A percentile compares a stretch with the other conserved stretches of the same genome.
Evolutionary conservation across 345 rosid genomes (phyloP).

Genomic region (Populus deltoides): DNA sequence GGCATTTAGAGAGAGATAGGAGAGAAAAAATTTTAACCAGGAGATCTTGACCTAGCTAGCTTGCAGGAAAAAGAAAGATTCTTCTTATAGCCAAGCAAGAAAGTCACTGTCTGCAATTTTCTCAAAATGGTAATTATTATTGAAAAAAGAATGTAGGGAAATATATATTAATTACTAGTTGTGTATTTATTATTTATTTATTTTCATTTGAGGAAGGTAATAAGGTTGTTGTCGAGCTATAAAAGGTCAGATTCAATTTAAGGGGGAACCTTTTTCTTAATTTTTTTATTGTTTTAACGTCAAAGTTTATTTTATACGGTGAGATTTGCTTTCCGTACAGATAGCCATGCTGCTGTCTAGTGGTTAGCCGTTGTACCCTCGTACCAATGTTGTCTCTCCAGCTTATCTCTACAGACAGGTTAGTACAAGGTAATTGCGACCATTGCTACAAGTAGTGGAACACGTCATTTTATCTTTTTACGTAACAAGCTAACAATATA

Average conservation of each 20-base stretch:
- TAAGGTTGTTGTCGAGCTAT: too few relatives aligned
- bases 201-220: too few relatives aligned
- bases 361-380: background rate
- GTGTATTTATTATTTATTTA: background rate
- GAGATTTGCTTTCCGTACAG: background rate
- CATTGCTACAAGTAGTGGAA: too few relatives aligned
- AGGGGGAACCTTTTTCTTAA: too few relatives aligned
- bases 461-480: too few relatives aligned
- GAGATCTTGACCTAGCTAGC: background rate
- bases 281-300: background rate
- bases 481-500: too few relatives aligned
- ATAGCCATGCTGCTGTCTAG: background rate
- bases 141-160: background rate
- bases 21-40: background rate
- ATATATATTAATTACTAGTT: too few relatives aligned
- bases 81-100: constrained; percentile 10
- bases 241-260: background rate
- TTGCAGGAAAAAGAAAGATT: background rate
- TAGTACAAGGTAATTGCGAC: too few relatives aligned
- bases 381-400: too few relatives aligned
- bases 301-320: background rate
- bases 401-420: too few relatives aligned
- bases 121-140: background rate
- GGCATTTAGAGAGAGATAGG: background rate
- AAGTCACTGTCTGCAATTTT: background rate